A percentile compares a stretch with the other conserved stretches of the same genome.
Conservation (phyloP, 2,329 filamentous ascomycete genomes). For the Neoascochyta sp. region DNA sequence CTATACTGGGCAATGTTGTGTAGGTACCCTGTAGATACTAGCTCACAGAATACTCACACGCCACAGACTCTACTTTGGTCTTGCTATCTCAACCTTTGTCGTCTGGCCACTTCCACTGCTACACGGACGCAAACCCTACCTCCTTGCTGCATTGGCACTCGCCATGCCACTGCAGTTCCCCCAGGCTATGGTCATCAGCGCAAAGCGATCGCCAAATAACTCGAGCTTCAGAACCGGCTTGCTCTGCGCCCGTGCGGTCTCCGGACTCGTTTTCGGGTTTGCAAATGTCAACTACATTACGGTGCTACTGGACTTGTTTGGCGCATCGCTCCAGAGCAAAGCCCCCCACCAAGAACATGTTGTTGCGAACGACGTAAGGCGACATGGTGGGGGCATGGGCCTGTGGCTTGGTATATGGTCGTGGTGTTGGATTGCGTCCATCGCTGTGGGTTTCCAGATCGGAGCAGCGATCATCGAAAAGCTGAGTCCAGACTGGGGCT, state of each 20-base stretch:
- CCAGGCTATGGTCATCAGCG: slow-evolving; percentile 64
- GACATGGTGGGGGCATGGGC: slow-evolving; percentile 74
- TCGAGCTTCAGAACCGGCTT: slow-evolving; percentile 58
- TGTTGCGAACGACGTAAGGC: slow-evolving; percentile 62
- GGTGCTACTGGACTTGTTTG: slow-evolving; percentile 70
- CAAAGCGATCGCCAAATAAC: slow-evolving; percentile 54
- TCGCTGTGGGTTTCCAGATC: slow-evolving; percentile 67
- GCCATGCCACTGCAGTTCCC: slow-evolving; percentile 72
- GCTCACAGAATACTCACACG: slow-evolving; percentile 1
- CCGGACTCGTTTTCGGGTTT: slow-evolving; percentile 68
- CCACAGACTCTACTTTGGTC: slow-evolving; percentile 59
- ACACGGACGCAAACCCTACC: slow-evolving; percentile 74
- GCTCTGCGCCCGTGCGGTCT: slow-evolving; percentile 60
- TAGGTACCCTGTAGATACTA: slow-evolving; percentile 17
- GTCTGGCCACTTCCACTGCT: slow-evolving; percentile 72
- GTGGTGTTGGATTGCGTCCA: slow-evolving; percentile 70
- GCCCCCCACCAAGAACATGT: slow-evolving; percentile 71
- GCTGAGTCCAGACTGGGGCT: slow-evolving; percentile 66
- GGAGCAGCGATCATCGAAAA: slow-evolving; percentile 65
- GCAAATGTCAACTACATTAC: slow-evolving; percentile 74
- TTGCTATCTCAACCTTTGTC: slow-evolving; percentile 66
- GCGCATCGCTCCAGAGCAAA: slow-evolving; percentile 68
- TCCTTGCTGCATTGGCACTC: slow-evolving; percentile 63
- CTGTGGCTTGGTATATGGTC: slow-evolving; percentile 65
- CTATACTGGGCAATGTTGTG: slow-evolving; percentile 69